Evolutionary conservation across 140 eudicot genomes (phyloP), one percentile per base, ranked within the genome.

Genomic region (Stevia rebaudiana): DNA sequence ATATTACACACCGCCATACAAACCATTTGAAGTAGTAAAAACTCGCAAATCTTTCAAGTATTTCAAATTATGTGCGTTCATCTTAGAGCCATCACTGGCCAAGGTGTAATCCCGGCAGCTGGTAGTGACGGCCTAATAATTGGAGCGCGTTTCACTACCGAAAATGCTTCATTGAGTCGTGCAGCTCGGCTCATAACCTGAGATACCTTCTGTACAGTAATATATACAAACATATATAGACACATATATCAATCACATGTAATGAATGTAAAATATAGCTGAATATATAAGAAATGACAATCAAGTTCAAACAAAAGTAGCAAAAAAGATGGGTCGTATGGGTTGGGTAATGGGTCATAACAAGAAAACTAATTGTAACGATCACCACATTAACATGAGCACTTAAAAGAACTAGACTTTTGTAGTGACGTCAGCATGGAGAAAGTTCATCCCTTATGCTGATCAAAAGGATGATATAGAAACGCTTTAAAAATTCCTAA

Each of bases 111-210:
- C 49, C 94, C 89, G 46, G 82, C 73, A n/a, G 89, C 83, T 36
- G 97, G 97, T 64, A 89, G 68, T 1, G 89, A 44, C 30, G 92
- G 95, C 35, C 97, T 81, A 22, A 86, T 78, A 8, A 89, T 50
- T 10, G 97, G 97, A 15, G 80, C 85, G 68, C 85, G 79, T 70
- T 76, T 89, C 82, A 89, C 97, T 44, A 89, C 72, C 5, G 94
- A 86, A 74, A 89, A 89, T 59, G 97, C 95, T 60, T 89, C 95
- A 18, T 89, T 89, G 11, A 89, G 85, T 31, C 83, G 80, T 54
- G 91, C 97, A 73, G 86, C 97, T 47, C 88, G 82, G 59, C 62
- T 89, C 86, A 81, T 86, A 53, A 89, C 83, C 81, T 89, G 95
- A 69, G 97, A 86, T 67, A 68, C 86, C 89, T 83, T 89, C 97